Base-by-base conservation (phyloP, 1,139 yeast species). In the Pichia sp. region DNA sequence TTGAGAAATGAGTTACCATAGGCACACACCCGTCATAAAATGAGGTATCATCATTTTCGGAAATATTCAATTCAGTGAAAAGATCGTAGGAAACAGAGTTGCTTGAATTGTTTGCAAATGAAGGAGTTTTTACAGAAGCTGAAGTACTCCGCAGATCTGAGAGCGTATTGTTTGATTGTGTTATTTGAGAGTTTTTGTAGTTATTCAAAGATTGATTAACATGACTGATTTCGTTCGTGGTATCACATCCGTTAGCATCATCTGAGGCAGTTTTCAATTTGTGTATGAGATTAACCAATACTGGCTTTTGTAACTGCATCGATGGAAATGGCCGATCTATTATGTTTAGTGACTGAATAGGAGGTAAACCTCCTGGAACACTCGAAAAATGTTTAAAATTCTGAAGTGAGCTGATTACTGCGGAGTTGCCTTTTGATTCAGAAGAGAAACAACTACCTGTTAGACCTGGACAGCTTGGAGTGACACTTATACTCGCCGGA, bases 1-100 rank as follows among this genome's bases (percentile, higher is more conserved):
- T 57, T 4, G 66, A 61, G 41, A 64, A 68, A 37, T 67, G 64
- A 6, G 64, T 56, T 48, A 68, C 66, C 33, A 73, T 59, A 0
- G 78, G 65, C 8, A 69, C 57, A 49, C 68, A 71, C 5, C 69
- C 69, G 33, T 65, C 71, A 54, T 64, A 72, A 45, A 74, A 69
- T 48, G 71, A 67, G 39, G 73, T 66, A 0, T 29, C 36, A 27
- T 56, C 62, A 32, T 51, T 42, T 1, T 49, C 43, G 11, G 44
- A 36, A 29, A 57, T 42, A 3, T 39, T 29, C 6, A 49, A 32
- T 4, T 28, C 26, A 7, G 32, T 27, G 16, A 45, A 29, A n/a
- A 48, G 16, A 10, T 9, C 23, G 6, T 7, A 11, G 6, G 36
- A 34, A 11, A 10, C 26, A 7, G 26, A 11, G 7, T 34, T 34